phyloP scores from a whole-genome alignment of 164 flowering plant species.

The Cinnamomum chago region DNA sequence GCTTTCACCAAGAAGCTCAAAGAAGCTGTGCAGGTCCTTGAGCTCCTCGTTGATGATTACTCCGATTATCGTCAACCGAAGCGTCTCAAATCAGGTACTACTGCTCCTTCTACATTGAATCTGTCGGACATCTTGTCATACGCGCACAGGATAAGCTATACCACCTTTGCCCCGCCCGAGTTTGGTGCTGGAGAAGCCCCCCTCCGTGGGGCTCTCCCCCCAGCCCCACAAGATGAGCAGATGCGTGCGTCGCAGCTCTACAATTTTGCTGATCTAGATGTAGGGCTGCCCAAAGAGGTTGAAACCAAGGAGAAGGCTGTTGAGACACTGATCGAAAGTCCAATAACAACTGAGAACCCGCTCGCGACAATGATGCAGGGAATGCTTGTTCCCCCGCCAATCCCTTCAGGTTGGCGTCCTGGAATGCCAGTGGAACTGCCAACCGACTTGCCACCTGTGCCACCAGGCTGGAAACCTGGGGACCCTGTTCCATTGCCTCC shows the following conservation, averaged over 20 bases:
- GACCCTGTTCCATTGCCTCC: conserved; percentile 79
- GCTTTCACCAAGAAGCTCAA: conserved; percentile 67
- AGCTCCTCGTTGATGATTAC: conserved; percentile 79
- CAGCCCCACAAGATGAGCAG: conserved; percentile 99
- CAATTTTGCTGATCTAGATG: conserved; percentile 72
- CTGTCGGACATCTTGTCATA: conserved; percentile 69
- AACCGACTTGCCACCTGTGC: conserved; percentile 49
- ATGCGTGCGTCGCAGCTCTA: conserved; percentile 93
- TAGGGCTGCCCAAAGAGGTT: conserved; percentile 66
- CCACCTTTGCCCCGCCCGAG: conserved; percentile 96
- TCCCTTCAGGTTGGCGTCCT: conserved; percentile 92
- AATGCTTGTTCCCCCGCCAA: conserved; percentile 46
- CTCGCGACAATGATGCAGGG: conserved; percentile 42
- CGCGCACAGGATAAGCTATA: conserved; percentile 86
- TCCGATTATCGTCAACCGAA: conserved; percentile 58
- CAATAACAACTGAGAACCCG: conserved; percentile 21
- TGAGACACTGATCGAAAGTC: conserved; percentile 62
- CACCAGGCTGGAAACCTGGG: conserved; percentile 95
- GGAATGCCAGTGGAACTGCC: conserved; percentile 96
- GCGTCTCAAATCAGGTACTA: conserved; percentile 29
- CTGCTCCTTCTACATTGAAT: conserved; percentile 32
- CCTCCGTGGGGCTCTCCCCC: conserved; percentile 88
- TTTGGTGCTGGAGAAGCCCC: conserved; percentile 88
- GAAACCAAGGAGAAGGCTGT: conserved; percentile 48
- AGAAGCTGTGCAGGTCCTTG: conserved; percentile 73